These are phyloP conservation scores for Angomonas ambiguus DNA, from an alignment of 208 protist species.

Conservation along the genomic window DNA sequence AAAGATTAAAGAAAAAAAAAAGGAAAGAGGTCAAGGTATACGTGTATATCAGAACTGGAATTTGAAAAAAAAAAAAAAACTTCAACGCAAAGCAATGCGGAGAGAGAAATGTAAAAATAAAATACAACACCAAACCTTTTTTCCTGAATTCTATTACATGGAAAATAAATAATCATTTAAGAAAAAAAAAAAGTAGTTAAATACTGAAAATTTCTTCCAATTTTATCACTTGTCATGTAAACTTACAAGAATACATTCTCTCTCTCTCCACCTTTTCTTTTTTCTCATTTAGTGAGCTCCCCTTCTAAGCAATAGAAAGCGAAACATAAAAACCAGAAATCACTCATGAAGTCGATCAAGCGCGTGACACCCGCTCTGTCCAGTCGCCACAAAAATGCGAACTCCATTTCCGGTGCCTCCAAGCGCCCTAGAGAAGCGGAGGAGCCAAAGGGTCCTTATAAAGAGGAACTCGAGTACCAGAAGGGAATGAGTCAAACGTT, in stretches of 20 bases:
- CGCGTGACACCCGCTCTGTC: background rate
- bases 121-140: background rate
- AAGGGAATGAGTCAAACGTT: background rate
- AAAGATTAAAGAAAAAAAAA: background rate
- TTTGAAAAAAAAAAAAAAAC: background rate
- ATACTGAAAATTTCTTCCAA: background rate
- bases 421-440: constrained; percentile 7
- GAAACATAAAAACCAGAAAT: background rate
- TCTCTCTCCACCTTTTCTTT: constrained; percentile 12
- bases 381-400: background rate
- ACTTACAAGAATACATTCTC: constrained; percentile 14
- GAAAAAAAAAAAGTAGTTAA: background rate
- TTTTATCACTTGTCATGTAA: background rate
- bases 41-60: too few species aligned
- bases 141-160: background rate
- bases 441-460: constrained; percentile 21
- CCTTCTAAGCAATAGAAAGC: background rate
- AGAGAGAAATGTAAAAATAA: background rate
- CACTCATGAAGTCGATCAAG: background rate
- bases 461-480: constrained; percentile 22
- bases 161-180: background rate
- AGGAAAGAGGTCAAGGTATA: background rate
- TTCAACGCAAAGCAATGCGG: background rate
- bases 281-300: background rate
- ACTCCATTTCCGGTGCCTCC: background rate